phyloP scores from a whole-genome alignment of 768 basidiomycete genomes.

The Guyanaporus albipodus region DNA sequence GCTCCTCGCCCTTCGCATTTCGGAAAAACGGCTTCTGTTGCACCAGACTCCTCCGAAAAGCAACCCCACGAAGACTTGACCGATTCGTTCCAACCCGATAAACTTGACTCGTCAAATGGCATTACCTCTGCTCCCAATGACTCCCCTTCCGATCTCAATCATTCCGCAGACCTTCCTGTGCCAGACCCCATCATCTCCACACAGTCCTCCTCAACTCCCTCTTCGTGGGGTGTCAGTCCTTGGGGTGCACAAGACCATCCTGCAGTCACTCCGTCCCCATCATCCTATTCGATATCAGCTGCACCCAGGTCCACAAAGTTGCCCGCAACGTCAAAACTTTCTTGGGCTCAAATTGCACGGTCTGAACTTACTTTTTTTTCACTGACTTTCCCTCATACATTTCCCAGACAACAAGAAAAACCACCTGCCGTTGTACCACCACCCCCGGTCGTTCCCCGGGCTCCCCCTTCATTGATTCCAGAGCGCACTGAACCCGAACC shows the following conservation, averaged over 20 bases:
- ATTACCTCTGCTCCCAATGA: constrained; percentile 11
- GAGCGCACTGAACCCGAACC: constrained; percentile 27
- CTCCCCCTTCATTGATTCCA: constrained; percentile 15
- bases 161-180: constrained; percentile 9
- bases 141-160: constrained; percentile 8
- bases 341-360: constrained; percentile 86
- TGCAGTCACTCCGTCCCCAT: constrained; percentile 21
- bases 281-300: constrained; percentile 12
- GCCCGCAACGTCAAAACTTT: constrained; percentile 72
- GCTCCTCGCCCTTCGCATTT: constrained; percentile 23
- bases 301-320: constrained; percentile 41
- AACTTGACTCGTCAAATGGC: constrained; percentile 16
- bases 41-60: constrained; percentile 34
- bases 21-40: constrained; percentile 28
- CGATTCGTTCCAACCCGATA: constrained; percentile 14
- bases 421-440: constrained; percentile 43
- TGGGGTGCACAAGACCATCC: constrained; percentile 37
- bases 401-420: constrained; percentile 61
- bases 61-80: constrained; percentile 15
- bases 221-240: constrained; percentile 32
- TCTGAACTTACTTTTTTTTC: background rate
- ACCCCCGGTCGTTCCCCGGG: constrained; percentile 21
- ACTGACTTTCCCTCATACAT: background rate
- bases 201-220: constrained; percentile 29
- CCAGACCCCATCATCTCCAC: constrained; percentile 8